Base-by-base conservation (phyloP, 805 yeast species). In the Pichia exigua region DNA sequence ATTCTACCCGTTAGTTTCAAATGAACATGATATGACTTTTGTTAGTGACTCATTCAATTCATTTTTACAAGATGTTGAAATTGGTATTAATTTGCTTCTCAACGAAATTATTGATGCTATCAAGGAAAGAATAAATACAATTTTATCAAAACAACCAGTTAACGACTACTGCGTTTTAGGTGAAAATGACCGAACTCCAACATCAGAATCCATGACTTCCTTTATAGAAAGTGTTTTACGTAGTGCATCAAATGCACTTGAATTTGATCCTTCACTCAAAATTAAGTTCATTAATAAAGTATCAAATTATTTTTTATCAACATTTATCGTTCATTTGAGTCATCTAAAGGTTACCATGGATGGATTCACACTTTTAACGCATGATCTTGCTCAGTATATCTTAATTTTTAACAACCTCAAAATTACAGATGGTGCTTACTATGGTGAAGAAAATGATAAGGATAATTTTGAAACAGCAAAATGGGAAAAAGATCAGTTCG, bases 311-410 rank as follows among this genome's bases (percentile, higher is more conserved):
- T 56, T 66, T 41, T 75, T 85, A 58, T 73, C 74, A 27, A 72
- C 79, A 44, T 68, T 92, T 45, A 70, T 88, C 58, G 78, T 74
- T 27, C 97, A 91, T 63, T 83, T 84, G 65, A 82, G 82, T 54
- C 85, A 82, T 60, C 87, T 80, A 63, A 81, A 79, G 42, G 87
- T 91, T 56, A 86, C 81, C 59, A 81, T 89, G 1, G 79, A 82
- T 8, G 98, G 97, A 49, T 96, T 96, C 30, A 74, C 84, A 54
- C 79, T 85, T 15, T 77, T 88, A 15, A 87, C 95, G 0, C 86
- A 84, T 60, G 97, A 91, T 67, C 81, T 87, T 9, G 85, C 86
- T 40, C 78, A 86, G 45, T 87, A 84, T 61, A 92, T 88, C 9
- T 61, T 66, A 12, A 51, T 62, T 5, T 62, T 65, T 35, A 65